These are phyloP conservation scores for Pichia norvegensis DNA, from an alignment of 1,139 yeast genomes.

Conservation along the genomic window DNA sequence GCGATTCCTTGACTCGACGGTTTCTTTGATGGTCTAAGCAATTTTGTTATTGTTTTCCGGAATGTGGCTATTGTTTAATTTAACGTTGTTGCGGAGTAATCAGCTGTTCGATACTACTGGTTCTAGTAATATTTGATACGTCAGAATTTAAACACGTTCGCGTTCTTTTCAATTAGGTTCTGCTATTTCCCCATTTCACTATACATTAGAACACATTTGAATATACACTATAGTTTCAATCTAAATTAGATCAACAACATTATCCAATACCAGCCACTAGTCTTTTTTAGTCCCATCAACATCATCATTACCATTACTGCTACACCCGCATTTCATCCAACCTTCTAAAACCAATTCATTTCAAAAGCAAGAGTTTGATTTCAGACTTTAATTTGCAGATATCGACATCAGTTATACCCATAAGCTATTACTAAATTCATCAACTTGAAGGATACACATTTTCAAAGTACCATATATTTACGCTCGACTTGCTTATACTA, in stretches of 20 bases:
- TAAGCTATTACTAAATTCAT: too few relatives aligned
- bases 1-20: too few relatives aligned
- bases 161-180: neutral
- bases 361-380: neutral
- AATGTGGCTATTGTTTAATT: too few relatives aligned
- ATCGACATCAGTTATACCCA: neutral
- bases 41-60: neutral
- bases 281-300: too few relatives aligned
- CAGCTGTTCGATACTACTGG: neutral
- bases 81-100: too few relatives aligned
- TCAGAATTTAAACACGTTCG: neutral
- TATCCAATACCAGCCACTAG: neutral
- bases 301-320: neutral
- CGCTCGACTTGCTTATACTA: neutral
- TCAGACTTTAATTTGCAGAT: neutral
- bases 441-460: too few relatives aligned
- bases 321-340: too few relatives aligned
- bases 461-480: neutral
- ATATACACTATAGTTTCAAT: too few relatives aligned
- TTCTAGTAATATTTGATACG: neutral
- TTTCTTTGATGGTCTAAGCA: too few relatives aligned
- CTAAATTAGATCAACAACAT: too few relatives aligned
- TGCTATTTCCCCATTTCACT: neutral
- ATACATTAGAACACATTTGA: too few relatives aligned
- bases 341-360: neutral